Percentiles rank a stretch among this genome's conserved stretches.
phyloP scores from a whole-genome alignment of 2,329 filamentous ascomycete species.

The Furcasterigmium sp. region DNA sequence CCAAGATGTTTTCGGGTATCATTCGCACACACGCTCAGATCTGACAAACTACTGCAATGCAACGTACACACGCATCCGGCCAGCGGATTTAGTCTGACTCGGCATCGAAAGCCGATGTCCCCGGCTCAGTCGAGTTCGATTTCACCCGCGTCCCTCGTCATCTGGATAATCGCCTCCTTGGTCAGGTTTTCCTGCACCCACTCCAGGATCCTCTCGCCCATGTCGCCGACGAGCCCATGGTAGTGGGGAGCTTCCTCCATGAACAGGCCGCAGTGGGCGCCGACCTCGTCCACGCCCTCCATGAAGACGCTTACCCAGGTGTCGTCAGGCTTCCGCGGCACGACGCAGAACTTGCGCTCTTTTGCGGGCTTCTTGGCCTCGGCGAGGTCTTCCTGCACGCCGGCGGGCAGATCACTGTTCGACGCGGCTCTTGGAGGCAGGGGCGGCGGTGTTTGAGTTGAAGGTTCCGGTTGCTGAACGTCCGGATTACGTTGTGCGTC shows the following conservation, averaged over 20 bases:
- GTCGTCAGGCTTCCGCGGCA: conserved; percentile 60
- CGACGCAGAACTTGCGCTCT: conserved; percentile 72
- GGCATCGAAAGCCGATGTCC: too few relatives aligned
- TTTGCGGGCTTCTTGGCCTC: conserved; percentile 35
- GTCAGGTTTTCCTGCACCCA: conserved; percentile 64
- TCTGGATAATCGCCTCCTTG: conserved; percentile 30
- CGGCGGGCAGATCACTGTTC: conserved; percentile 10
- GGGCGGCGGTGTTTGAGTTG: conserved; percentile 2
- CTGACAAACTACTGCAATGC: too few relatives aligned
- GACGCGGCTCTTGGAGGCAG: conserved; percentile 2
- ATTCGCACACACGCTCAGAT: too few relatives aligned
- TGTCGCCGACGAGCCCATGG: conserved; percentile 70
- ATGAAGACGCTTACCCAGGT: conserved; percentile 79
- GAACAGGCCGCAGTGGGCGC: conserved; percentile 80
- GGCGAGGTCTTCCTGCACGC: conserved; percentile 10
- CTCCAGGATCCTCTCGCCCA: conserved; percentile 57
- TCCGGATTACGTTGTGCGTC: too few relatives aligned
- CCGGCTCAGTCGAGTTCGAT: neutral
- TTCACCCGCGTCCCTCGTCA: conserved; percentile 11
- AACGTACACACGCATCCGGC: too few relatives aligned
- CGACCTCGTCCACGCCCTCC: conserved; percentile 78
- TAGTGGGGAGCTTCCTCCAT: conserved; percentile 66
- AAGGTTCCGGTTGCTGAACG: too few relatives aligned
- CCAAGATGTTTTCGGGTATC: too few relatives aligned
- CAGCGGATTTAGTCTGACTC: too few relatives aligned